Evolutionary conservation across 2,329 filamentous ascomycete species (phyloP).

Genomic region (Orbilia blumenaviensis): DNA sequence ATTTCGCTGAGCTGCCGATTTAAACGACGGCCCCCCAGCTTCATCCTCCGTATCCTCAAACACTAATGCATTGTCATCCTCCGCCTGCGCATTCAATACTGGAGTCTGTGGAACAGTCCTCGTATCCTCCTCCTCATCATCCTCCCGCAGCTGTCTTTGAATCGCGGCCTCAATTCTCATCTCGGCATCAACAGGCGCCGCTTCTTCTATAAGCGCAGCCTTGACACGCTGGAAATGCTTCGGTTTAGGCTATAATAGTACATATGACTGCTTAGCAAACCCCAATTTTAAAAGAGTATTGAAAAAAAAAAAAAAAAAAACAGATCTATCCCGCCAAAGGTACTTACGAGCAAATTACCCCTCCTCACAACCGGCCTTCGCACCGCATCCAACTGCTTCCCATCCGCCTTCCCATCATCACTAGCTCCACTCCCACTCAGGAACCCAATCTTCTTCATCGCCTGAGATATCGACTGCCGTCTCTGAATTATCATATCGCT

Average conservation of each 20-base stretch:
- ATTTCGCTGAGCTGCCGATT: conserved; percentile 45
- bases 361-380: conserved; percentile 80
- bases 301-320: too few species aligned
- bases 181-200: conserved; percentile 85
- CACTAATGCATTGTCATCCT: conserved; percentile 47
- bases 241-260: conserved; percentile 86
- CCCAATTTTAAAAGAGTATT: too few species aligned
- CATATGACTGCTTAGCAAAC: too few species aligned
- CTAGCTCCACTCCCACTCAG: conserved; percentile 49
- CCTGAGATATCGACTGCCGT: conserved; percentile 88
- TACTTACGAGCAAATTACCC: conserved; percentile 83
- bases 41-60: conserved; percentile 50
- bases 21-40: conserved; percentile 28
- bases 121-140: conserved; percentile 56
- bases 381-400: conserved; percentile 76
- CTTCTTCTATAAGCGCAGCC: conserved; percentile 87
- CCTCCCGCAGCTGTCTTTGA: conserved; percentile 88
- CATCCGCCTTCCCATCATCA: conserved; percentile 60
- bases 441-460: conserved; percentile 63
- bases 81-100: conserved; percentile 33
- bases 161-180: conserved; percentile 92
- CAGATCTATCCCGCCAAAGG: too few species aligned
- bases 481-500: conserved; percentile 66
- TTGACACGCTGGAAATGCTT: conserved; percentile 94
- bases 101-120: conserved; percentile 45